Percentiles rank a stretch among this genome's conserved stretches.
phyloP scores from a whole-genome alignment of 2,329 filamentous ascomycete species.

The Mariannaea sp. region DNA sequence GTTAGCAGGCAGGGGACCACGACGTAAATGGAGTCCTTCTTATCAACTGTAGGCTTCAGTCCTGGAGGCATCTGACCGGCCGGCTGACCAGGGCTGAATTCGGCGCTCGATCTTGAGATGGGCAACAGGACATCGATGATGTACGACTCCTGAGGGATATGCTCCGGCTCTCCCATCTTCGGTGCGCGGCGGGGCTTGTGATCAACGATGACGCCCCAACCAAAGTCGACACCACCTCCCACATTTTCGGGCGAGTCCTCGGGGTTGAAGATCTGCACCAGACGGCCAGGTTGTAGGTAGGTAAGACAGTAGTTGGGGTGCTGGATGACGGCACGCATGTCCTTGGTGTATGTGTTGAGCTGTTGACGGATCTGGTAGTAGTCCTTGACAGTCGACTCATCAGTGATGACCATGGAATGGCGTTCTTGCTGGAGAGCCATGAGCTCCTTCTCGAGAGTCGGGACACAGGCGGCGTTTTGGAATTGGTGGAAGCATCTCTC shows the following conservation, averaged over 20 bases:
- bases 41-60: constrained; percentile 47
- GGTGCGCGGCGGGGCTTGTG: constrained; percentile 67
- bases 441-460: constrained; percentile 80
- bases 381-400: constrained; percentile 88
- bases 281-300: constrained; percentile 84
- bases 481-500: constrained; percentile 98
- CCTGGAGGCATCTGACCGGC: constrained; percentile 63
- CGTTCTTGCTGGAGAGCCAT: constrained; percentile 77
- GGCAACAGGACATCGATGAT: constrained; percentile 81
- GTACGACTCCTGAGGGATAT: constrained; percentile 75
- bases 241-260: constrained; percentile 50
- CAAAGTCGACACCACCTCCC: constrained; percentile 68
- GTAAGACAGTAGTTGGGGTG: constrained; percentile 85
- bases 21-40: constrained; percentile 39
- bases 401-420: constrained; percentile 74
- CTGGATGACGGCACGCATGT: constrained; percentile 90
- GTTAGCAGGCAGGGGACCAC: constrained; percentile 80
- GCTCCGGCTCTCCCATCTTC: constrained; percentile 71
- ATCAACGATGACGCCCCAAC: constrained; percentile 89
- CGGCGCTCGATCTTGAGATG: constrained; percentile 56
- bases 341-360: constrained; percentile 79
- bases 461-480: constrained; percentile 90
- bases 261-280: constrained; percentile 82
- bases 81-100: constrained; percentile 46
- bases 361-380: constrained; percentile 92